Base-by-base conservation (phyloP, 495 filamentous ascomycete species). In the Penicillium bialowiezense region DNA sequence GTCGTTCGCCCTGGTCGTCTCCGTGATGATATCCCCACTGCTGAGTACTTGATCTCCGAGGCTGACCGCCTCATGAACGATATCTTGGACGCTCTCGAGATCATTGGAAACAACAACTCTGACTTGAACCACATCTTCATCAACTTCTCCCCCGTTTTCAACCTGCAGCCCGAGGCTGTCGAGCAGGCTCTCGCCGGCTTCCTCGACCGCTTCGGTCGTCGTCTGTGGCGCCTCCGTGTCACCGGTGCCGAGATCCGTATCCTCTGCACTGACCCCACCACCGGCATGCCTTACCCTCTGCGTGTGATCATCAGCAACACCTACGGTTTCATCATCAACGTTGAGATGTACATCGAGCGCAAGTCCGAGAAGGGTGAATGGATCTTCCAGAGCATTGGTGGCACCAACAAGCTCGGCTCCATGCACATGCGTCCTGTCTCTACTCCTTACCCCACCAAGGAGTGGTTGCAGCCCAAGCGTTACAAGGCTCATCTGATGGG, bases 51-150 rank as follows among this genome's bases (percentile, higher is more conserved):
- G 50, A 97, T 96, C 59, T 97, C 92, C 7, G 93, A 98, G 73
- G 88, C 95, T 48, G 92, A 98, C 63, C 84, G 93, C 24, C 76
- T 98, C 47, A 91, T 97, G 80, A 97, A 89, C 70, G 93, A 98
- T 63, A 97, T 98, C 65, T 79, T 98, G 39, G 93, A 97, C 69
- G 95, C 93, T 14, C 73, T 98, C 46, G 93, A 98, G 80, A 95
- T 98, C 58, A 91, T 97, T 60, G 95, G 95, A 49, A 96, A 95
- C 80, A 97, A 95, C 80, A 92, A 96, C 78, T 96, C 93, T 38
- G 93, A 98, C 78, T 78, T 98, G 59, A 98, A 98, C 77, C 95
- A 98, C 76, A 96, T 98, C 81, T 98, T 97, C 80, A 90, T 98
- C 76, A 97, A 98, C 80, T 98, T 98, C 76, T 89, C 88, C 0